A percentile compares a stretch with the other conserved stretches of the same genome.
These are phyloP conservation scores for Stentor roeselii DNA, from an alignment of 73 alveolate species.

Conservation along the genomic window DNA sequence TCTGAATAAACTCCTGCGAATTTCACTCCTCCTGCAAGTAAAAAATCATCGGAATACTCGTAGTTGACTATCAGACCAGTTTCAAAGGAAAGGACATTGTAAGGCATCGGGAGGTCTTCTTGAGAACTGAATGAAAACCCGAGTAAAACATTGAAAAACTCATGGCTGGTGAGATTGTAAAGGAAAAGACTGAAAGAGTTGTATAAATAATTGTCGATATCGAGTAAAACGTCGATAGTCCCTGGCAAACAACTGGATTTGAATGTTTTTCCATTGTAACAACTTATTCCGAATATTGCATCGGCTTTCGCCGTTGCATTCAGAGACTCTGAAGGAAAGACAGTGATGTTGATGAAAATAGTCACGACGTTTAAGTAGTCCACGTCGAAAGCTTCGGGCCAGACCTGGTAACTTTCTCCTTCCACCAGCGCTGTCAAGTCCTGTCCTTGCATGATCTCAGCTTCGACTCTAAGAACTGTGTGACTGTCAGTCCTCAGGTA, in stretches of 20 bases:
- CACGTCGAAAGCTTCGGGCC: slow-evolving; percentile 6
- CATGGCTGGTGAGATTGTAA: not conserved
- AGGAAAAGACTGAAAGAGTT: not conserved
- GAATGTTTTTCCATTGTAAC: not conserved
- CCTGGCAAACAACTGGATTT: not conserved
- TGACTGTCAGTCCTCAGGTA: not conserved
- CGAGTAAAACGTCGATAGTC: not conserved
- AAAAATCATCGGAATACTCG: not conserved
- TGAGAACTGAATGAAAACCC: not conserved
- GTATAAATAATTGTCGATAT: not conserved
- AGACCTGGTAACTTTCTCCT: not conserved
- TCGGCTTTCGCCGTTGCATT: not conserved
- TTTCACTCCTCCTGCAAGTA: not conserved
- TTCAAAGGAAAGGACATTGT: not conserved
- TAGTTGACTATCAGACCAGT: not conserved
- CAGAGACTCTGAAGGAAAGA: not conserved
- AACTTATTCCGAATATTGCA: not conserved
- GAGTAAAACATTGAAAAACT: not conserved
- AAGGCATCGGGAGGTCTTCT: not conserved
- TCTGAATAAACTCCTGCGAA: not conserved
- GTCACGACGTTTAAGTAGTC: not conserved
- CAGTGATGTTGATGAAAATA: not conserved
- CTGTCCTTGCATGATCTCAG: not conserved
- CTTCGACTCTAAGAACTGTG: not conserved
- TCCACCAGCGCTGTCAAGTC: not conserved